phyloP scores from a whole-genome alignment of 371 early-diverging fungal species.

The Capillidium heterosporum region DNA sequence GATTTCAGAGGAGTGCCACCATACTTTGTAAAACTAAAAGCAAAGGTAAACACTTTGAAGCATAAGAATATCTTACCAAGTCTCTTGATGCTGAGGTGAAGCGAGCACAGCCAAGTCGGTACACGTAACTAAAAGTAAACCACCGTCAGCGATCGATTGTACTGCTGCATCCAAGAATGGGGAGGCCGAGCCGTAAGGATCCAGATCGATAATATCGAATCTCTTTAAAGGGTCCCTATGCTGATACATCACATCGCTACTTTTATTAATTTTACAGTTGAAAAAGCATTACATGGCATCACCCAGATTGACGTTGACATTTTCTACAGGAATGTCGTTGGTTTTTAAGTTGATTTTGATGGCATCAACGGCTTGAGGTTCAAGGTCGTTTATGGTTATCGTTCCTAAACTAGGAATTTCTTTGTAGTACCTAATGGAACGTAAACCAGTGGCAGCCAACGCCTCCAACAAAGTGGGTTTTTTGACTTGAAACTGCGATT shows the following conservation, averaged over 20 bases:
- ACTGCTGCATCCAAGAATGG: slow-evolving; percentile 96
- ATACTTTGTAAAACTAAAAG: slow-evolving; percentile 81
- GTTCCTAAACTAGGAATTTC: slow-evolving; percentile 69
- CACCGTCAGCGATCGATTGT: slow-evolving; percentile 83
- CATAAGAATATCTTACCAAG: slow-evolving; percentile 32
- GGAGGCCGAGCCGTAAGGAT: slow-evolving; percentile 98
- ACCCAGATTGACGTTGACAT: slow-evolving; percentile 62
- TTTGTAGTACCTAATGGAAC: slow-evolving; percentile 96
- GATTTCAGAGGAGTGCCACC: slow-evolving; percentile 76
- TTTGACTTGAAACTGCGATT: slow-evolving; percentile 9
- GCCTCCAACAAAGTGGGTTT: slow-evolving; percentile 83
- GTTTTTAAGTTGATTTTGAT: slow-evolving; percentile 77
- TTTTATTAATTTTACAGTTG: background rate
- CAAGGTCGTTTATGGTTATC: slow-evolving; percentile 92
- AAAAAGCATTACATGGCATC: slow-evolving; percentile 51
- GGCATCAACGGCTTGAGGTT: slow-evolving; percentile 70
- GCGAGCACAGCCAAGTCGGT: slow-evolving; percentile 97
- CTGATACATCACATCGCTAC: slow-evolving; percentile 61
- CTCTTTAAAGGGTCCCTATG: slow-evolving; percentile 30
- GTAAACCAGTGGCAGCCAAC: slow-evolving; percentile 94
- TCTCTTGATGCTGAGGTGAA: slow-evolving; percentile 76
- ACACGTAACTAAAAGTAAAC: slow-evolving; percentile 74
- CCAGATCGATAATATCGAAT: slow-evolving; percentile 83
- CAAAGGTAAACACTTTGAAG: background rate
- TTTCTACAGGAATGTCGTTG: slow-evolving; percentile 54